A percentile compares a stretch with the other conserved stretches of the same genome.
These are phyloP conservation scores for Mortierella sp. DNA, from an alignment of 371 early-diverging fungal genomes.

Conservation along the genomic window DNA sequence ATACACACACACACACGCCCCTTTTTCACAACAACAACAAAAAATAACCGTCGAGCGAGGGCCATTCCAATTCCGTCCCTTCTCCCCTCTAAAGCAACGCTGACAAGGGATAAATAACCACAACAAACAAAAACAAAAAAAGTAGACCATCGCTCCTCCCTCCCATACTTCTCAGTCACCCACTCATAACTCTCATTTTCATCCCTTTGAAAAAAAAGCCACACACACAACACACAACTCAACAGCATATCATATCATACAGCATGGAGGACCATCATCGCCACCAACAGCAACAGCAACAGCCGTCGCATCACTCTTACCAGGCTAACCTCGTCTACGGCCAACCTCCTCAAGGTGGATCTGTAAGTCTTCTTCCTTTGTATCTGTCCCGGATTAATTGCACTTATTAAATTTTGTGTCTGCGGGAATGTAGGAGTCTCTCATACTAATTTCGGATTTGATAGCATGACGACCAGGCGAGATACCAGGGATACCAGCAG, in stretches of 20 bases:
- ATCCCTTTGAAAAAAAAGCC: neutral
- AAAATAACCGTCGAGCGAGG: too few relatives aligned
- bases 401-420: neutral
- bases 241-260: neutral
- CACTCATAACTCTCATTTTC: slow-evolving; percentile 15
- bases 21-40: neutral
- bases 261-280: slow-evolving; percentile 60
- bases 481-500: slow-evolving; percentile 47
- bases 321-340: slow-evolving; percentile 41
- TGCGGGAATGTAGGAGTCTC: too few relatives aligned
- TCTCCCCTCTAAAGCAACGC: neutral
- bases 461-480: slow-evolving; percentile 44
- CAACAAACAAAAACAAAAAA: neutral
- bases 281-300: slow-evolving; percentile 31
- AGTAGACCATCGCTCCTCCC: slow-evolving; percentile 9
- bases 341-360: slow-evolving; percentile 27
- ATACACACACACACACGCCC: neutral
- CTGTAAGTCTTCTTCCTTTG: slow-evolving; percentile 18
- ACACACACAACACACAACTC: neutral
- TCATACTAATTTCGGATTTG: too few relatives aligned
- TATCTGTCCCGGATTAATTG: neutral
- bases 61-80: neutral
- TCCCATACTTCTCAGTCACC: slow-evolving; percentile 1
- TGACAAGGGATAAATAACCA: neutral
- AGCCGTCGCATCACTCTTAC: slow-evolving; percentile 35